A percentile compares a stretch with the other conserved stretches of the same genome.
Conservation (phyloP, 2,329 filamentous ascomycete genomes). For the Hypoxylon sp. region DNA sequence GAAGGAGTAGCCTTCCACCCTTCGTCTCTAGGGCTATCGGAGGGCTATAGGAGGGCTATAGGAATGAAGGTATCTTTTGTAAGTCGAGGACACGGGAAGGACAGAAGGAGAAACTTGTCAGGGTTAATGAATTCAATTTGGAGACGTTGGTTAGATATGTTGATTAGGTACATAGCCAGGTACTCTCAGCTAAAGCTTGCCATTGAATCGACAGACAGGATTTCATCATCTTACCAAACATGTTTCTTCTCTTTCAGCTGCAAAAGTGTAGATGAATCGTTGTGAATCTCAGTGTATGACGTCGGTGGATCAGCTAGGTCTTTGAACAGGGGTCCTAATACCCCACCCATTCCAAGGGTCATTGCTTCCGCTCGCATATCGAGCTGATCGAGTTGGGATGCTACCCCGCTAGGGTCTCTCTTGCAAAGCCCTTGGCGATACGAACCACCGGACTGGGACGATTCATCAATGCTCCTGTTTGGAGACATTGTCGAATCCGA, state of each 20-base stretch:
- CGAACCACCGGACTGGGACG: constrained; percentile 35
- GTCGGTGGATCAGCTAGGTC: constrained; percentile 38
- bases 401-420: constrained; percentile 20
- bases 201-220: constrained; percentile 15
- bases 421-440: constrained; percentile 22
- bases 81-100: background rate
- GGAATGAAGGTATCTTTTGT: background rate
- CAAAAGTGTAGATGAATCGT: constrained; percentile 35
- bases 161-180: constrained; percentile 25
- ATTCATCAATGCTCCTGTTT: constrained; percentile 25
- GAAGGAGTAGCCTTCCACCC: constrained; percentile 11
- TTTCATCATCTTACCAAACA: constrained; percentile 42
- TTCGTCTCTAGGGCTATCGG: constrained; percentile 4
- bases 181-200: constrained; percentile 7
- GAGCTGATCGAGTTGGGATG: constrained; percentile 23
- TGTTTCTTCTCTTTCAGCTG: constrained; percentile 37
- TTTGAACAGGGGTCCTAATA: constrained; percentile 21
- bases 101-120: background rate
- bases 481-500: constrained; percentile 4
- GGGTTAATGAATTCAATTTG: constrained; percentile 15
- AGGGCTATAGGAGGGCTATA: constrained; percentile 18
- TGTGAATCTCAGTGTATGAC: constrained; percentile 40
- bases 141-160: constrained; percentile 19
- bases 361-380: constrained; percentile 23
- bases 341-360: constrained; percentile 17